Base-by-base conservation (phyloP, 176 grass and related monocot species). In the Otatea glauca region DNA sequence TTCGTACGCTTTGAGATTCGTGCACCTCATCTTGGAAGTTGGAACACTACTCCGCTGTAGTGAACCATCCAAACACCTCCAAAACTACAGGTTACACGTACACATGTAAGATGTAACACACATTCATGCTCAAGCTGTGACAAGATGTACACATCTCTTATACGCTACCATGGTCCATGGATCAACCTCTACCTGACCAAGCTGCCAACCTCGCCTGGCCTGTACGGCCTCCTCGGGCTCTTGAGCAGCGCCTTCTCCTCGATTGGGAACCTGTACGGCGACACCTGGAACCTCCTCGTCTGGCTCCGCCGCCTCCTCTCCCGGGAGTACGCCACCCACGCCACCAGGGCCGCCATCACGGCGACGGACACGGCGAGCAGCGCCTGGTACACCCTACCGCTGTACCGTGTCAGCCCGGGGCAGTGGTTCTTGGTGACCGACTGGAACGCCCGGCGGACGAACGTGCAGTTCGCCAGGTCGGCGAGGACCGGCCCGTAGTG, bases 401-500 rank as follows among this genome's bases (percentile, higher is more conserved):
- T 95, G 83, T 95, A 58, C 58, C 79, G 64, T 21, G 76, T 23
- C 65, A 98, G 69, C 62, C 48, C 24, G 0, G 93, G 93, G 77
- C 96, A 98, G 32, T 84, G 65, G 69, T 14, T 64, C 24, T 9
- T 4, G 9, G 64, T 87, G 13, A 98, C 72, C 21, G 69, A 65
- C 69, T 72, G 62, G 64, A 98, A 98, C 73, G 91, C 86, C 72
- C 62, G 78, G 5, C 96, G 85, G 47, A 94, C 89, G n/a, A 93
- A 95, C 39, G 56, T 80, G 88, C 96, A 98, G 83, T 83, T 79
- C 9, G 89, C 89, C 20, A 98, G 70, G 29, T 83, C 88, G 20
- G 89, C 84, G 0, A 98, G 81, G 11, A 73, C 83, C 0, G 89
- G 91, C 4, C 89, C 88, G 44, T 93, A 88, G 1, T 60, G 56